Evolutionary conservation across 768 basidiomycete species (phyloP), one percentile per base, ranked within the genome.

Genomic region (Lactarius quietus): DNA sequence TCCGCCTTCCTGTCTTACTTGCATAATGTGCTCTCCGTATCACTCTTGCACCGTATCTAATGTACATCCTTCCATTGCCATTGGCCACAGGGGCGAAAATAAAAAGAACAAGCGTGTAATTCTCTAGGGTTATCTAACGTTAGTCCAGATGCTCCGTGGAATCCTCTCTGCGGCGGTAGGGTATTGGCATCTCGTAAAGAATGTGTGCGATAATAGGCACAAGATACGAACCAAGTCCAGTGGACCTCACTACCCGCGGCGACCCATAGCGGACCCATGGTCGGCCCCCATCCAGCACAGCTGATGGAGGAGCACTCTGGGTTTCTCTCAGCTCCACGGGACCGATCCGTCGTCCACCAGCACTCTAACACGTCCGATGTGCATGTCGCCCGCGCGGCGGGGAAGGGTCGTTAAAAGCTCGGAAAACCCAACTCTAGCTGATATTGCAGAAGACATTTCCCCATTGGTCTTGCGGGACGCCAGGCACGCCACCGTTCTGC

Each of bases 371-470:
- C 48, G 17, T 20, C 29, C 45, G 45, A 48, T 26, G 45, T 6
- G 23, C 23, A 12, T 10, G 45, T 12, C n/a, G 23, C 45, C 23
- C 23, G 23, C 45, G 45, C 12, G 23, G 12, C 8, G 20, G 45
- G 45, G 23, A 9, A 36, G 3, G n/a, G 5, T 12, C 48, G 8
- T 54, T 1, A 54, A n/a, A 14, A 29, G 20, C 31, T 18, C 10
- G 29, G 7, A 23, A 54, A 29, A 17, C 29, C 51, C 36, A n/a
- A 6, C 36, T 38, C 63, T 57, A 74, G 18, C 70, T 69, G 45
- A 28, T 74, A 69, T 85, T 87, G 75, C 90, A 93, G 87, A 88
- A 92, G 31, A 90, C 83, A 69, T 90, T 89, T 31, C 91, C 91
- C 78, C 79, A 92, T 60, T 71, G 73, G 74, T 93, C 90, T 72